phyloP scores from a whole-genome alignment of 441 rosid genomes.

The Croton laevigatus region DNA sequence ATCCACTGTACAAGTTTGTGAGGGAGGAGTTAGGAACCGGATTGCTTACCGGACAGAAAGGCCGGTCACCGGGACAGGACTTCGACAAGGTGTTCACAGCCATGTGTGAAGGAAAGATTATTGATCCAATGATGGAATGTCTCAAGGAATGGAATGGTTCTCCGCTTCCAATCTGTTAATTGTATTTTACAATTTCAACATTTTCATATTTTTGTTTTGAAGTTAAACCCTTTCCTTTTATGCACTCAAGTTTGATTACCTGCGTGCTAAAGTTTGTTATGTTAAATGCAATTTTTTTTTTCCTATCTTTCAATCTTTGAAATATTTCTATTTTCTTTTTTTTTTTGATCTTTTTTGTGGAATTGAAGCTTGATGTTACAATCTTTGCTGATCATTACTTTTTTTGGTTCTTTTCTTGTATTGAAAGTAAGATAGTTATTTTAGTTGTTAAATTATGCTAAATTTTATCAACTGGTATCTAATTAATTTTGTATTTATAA shows the following conservation, averaged over 20 bases:
- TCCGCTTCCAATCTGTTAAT: conserved; percentile 38
- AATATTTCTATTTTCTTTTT: neutral
- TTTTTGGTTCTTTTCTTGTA: no score
- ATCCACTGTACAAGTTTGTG: conserved; percentile 58
- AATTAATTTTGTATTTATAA: no score
- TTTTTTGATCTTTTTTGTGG: no score
- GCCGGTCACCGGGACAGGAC: conserved; percentile 61
- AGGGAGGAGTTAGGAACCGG: conserved; percentile 57
- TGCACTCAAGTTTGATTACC: no score
- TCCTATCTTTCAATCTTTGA: conserved; percentile 1
- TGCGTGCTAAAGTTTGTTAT: no score
- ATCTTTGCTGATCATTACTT: no score
- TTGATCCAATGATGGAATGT: conserved; percentile 72
- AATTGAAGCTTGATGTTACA: no score
- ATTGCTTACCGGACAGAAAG: conserved; percentile 62
- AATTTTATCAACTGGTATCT: no score
- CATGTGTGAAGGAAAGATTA: conserved; percentile 54
- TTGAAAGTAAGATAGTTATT: no score
- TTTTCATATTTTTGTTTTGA: neutral
- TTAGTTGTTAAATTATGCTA: no score
- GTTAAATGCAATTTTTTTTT: no score
- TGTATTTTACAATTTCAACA: neutral
- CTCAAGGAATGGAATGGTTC: conserved; percentile 67
- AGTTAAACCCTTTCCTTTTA: no score
- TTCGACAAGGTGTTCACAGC: conserved; percentile 59